Base-by-base conservation (phyloP, 768 basidiomycete species). In the Xerocomellus intermedius region DNA sequence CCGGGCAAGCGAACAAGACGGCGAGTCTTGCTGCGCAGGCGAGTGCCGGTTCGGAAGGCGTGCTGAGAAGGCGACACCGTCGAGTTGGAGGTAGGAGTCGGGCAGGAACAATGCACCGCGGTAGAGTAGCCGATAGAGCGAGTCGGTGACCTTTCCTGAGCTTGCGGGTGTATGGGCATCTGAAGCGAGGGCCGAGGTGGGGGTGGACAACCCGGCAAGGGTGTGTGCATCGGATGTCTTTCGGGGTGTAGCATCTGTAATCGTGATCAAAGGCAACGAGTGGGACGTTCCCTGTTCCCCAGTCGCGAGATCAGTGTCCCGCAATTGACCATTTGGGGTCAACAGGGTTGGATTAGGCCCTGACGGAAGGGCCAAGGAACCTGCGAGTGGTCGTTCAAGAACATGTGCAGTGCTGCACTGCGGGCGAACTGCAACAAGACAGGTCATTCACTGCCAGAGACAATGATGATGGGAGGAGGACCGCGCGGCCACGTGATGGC, bases 51-150 rank as follows among this genome's bases (percentile, higher is more conserved):
- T 48, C 36, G 78, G 77, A 5, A 84, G 65, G 1, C 75, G 76
- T 1, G 82, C 77, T 4, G 79, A 77, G 63, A 91, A 91, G 2
- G 86, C 86, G 19, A 91, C 67, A 7, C 89, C 89, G 62, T 91
- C 89, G 33, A 91, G 81, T 3, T 79, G 73, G 21, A 91, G 72
- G 46, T 86, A 73, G 0, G 89, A 91, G 62, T 89, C 89, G 7
- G 87, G 85, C 0, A 91, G 68, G 2, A 87, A 84, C 9, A 91
- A 75, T 1, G 87, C 80, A 8, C 89, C 89, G 48, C 89, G 84
- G 64, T 89, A 91, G 24, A 91, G 79, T 0, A 89, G 78, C 38
- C 89, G 85, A 58, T 65, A 65, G 8, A 41, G 47, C 2, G 46
- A 41, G 37, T 64, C 56, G 19, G 28, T 22, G 8, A 30, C 17